A percentile compares a stretch with the other conserved stretches of the same genome.
phyloP scores from a whole-genome alignment of 2,329 filamentous ascomycete species.

The Coniochaeta hoffmannii region DNA sequence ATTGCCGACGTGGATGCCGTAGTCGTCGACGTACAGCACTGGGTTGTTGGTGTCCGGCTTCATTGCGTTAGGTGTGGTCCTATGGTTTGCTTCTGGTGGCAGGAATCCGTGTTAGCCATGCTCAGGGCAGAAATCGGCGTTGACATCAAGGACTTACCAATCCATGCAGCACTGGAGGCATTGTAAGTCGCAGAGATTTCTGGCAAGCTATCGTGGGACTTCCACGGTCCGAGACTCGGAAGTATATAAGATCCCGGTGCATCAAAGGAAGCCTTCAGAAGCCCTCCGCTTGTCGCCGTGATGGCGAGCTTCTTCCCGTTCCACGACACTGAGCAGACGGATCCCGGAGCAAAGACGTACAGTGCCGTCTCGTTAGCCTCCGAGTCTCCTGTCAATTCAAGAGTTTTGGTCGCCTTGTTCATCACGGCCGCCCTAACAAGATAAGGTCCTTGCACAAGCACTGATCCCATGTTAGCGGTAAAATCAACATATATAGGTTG shows the following conservation, averaged over 20 bases:
- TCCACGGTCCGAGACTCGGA: constrained; percentile 36
- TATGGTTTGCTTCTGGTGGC: constrained; percentile 34
- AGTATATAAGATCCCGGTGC: constrained; percentile 24
- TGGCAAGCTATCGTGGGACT: constrained; percentile 38
- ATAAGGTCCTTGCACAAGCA: constrained; percentile 44
- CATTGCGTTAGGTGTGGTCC: constrained; percentile 37
- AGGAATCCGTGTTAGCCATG: not conserved
- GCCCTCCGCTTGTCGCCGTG: constrained; percentile 16
- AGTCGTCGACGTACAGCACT: constrained; percentile 50
- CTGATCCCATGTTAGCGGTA: constrained; percentile 16
- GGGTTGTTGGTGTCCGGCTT: constrained; percentile 42
- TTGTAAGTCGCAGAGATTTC: constrained; percentile 36
- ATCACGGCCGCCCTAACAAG: constrained; percentile 38
- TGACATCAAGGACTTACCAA: constrained; percentile 21
- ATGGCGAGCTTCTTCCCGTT: constrained; percentile 35
- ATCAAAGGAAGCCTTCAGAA: constrained; percentile 19
- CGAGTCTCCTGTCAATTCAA: constrained; percentile 38
- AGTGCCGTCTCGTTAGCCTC: constrained; percentile 29
- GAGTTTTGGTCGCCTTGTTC: constrained; percentile 21
- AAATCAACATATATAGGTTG: not conserved
- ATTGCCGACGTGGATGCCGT: constrained; percentile 45
- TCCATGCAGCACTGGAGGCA: constrained; percentile 34
- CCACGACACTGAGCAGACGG: constrained; percentile 38
- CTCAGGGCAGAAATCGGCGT: not conserved
- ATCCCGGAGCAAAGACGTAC: constrained; percentile 38